Base-by-base conservation (phyloP, 805 yeast species). In the Pichia cabralensis region DNA sequence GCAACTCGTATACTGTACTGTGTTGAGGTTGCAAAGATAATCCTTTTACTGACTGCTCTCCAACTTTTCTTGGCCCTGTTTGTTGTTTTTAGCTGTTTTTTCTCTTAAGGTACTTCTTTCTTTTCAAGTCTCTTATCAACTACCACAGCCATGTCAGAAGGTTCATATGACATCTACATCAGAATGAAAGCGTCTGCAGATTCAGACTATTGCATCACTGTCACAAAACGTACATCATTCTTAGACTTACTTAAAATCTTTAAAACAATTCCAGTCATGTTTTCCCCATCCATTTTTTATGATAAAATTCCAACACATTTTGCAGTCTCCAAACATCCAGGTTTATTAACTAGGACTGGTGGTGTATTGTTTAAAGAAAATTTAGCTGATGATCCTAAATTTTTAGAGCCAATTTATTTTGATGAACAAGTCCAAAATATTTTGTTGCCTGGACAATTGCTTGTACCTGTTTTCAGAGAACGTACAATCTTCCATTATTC, bases 381-480 rank as follows among this genome's bases (percentile, higher is more conserved):
- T 21, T n/a, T n/a, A n/a, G 76, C 89, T 15, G 67, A 62, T 40
- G 51, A 61, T n/a, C 49, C 58, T 15, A 54, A 69, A 50, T 67
- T 64, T 55, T 51, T 67, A 31, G 63, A 61, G 36, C 50, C 52
- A 6, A 67, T 76, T 21, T 58, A 67, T n/a, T 60, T 66, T 30
- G 75, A 74, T 41, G 55, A 50, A 28, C 45, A 61, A 23, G 64
- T 86, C 36, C 58, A 66, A 35, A 78, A 79, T 21, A 71, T 71
- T 33, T 67, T 74, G 35, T 79, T 94, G 84, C 95, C 95, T 13
- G 95, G 95, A 24, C 96, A 89, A 63, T 69, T 92, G 56, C 63
- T 92, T 38, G 49, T 80, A 14, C 95, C 95, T 4, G 56, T 65
- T 18, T 84, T 94, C 86, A 60, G 64, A 40, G 60, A 60, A 39